Percentiles rank a stretch among this genome's conserved stretches.
These are phyloP conservation scores for Trypanosoma platydactyli DNA, from an alignment of 208 protist species.

Conservation along the genomic window DNA sequence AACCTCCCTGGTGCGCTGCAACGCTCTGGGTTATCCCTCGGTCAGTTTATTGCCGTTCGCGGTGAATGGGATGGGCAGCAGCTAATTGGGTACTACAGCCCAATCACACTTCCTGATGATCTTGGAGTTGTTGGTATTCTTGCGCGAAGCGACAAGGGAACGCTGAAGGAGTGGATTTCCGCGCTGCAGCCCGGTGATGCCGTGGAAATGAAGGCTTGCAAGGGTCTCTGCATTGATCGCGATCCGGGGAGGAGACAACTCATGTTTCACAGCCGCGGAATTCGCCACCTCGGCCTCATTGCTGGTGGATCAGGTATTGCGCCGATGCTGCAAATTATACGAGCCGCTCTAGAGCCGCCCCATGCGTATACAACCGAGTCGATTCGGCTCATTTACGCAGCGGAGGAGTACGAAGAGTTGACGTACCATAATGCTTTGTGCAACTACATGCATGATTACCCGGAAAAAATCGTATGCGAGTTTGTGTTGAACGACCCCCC, in stretches of 20 bases:
- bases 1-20: slow-evolving; percentile 62
- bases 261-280: slow-evolving; percentile 35
- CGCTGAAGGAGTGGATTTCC: slow-evolving; percentile 62
- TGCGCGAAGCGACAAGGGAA: slow-evolving; percentile 62
- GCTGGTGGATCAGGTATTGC: slow-evolving; percentile 68
- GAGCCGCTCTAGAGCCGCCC: slow-evolving; percentile 47
- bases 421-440: slow-evolving; percentile 54
- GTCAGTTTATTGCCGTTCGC: slow-evolving; percentile 67
- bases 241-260: slow-evolving; percentile 49
- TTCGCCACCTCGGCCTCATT: slow-evolving; percentile 58
- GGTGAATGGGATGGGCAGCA: slow-evolving; percentile 52
- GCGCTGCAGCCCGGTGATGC: slow-evolving; percentile 62
- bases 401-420: slow-evolving; percentile 51
- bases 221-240: slow-evolving; percentile 50
- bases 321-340: slow-evolving; percentile 82
- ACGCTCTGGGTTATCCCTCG: slow-evolving; percentile 50
- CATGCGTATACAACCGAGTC: slow-evolving; percentile 54
- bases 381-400: slow-evolving; percentile 61
- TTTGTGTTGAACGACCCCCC: slow-evolving; percentile 64
- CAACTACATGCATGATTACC: slow-evolving; percentile 38
- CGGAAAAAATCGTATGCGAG: slow-evolving; percentile 41
- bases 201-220: slow-evolving; percentile 67
- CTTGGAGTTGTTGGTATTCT: slow-evolving; percentile 51
- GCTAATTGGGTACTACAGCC: slow-evolving; percentile 65
- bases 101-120: slow-evolving; percentile 65